Conservation (phyloP, 345 rosid genomes). For the Euphorbia lathyris region DNA sequence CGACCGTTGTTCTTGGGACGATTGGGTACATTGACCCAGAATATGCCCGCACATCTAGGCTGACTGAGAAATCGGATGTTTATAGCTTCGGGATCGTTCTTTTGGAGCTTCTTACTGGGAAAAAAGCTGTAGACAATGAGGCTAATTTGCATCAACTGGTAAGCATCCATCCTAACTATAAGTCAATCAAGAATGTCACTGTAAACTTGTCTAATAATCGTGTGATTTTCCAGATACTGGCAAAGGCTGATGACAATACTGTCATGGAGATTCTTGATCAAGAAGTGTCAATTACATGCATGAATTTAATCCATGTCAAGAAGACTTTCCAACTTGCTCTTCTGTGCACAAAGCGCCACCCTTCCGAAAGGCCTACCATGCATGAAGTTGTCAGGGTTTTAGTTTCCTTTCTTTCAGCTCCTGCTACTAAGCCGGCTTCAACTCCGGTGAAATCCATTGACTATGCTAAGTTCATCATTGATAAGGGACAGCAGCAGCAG, state of each 20-base stretch:
- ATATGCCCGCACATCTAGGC: conserved; percentile 81
- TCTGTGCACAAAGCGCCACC: conserved; percentile 66
- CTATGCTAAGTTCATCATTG: conserved; percentile 43
- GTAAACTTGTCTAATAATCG: neutral
- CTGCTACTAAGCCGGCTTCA: conserved; percentile 34
- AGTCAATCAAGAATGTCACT: too few relatives aligned
- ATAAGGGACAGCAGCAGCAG: conserved; percentile 36
- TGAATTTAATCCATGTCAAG: conserved; percentile 52
- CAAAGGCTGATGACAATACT: conserved; percentile 68
- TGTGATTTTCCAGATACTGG: conserved; percentile 47
- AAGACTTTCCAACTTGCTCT: conserved; percentile 82
- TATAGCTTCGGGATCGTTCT: conserved; percentile 96
- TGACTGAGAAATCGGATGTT: conserved; percentile 88
- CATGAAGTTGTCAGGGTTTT: conserved; percentile 76
- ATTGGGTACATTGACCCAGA: conserved; percentile 97
- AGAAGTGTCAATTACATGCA: conserved; percentile 80
- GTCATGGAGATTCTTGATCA: conserved; percentile 94
- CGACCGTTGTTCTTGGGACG: conserved; percentile 83
- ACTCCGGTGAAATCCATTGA: conserved; percentile 38
- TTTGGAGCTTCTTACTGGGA: conserved; percentile 91
- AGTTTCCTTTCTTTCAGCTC: conserved; percentile 58
- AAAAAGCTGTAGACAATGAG: conserved; percentile 90
- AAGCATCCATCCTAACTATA: too few relatives aligned
- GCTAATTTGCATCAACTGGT: conserved; percentile 94
- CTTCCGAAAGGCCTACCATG: conserved; percentile 86